Evolutionary conservation across 805 yeast genomes (phyloP).

Genomic region (Wickerhamomyces chaumierensis): DNA sequence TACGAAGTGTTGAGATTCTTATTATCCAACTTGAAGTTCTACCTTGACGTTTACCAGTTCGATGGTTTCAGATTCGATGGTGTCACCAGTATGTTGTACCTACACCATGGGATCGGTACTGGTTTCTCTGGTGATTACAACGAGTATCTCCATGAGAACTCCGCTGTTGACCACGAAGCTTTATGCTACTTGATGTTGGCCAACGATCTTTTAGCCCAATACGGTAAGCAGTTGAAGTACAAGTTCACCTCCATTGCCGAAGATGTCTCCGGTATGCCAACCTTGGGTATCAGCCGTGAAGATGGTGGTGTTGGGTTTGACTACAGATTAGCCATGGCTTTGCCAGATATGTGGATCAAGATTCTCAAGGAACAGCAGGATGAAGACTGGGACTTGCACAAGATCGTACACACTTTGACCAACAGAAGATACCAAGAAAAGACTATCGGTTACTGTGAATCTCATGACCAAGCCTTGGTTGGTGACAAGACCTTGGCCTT

Average conservation of each 20-base stretch:
- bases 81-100: slow-evolving; percentile 84
- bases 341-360: slow-evolving; percentile 99
- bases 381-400: slow-evolving; percentile 86
- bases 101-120: slow-evolving; percentile 85
- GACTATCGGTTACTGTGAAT: slow-evolving; percentile 87
- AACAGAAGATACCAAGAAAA: slow-evolving; percentile 83
- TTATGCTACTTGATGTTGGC: slow-evolving; percentile 82
- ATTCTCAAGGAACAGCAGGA: slow-evolving; percentile 71
- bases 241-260: slow-evolving; percentile 78
- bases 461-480: slow-evolving; percentile 95
- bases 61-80: slow-evolving; percentile 98
- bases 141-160: slow-evolving; percentile 71
- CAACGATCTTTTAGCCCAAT: slow-evolving; percentile 58
- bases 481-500: slow-evolving; percentile 95
- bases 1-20: slow-evolving; percentile 86
- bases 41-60: slow-evolving; percentile 70
- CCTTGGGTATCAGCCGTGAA: slow-evolving; percentile 64
- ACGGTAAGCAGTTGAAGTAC: slow-evolving; percentile 31
- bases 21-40: slow-evolving; percentile 74
- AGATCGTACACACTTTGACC: slow-evolving; percentile 69
- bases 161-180: slow-evolving; percentile 80
- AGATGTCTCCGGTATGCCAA: slow-evolving; percentile 97
- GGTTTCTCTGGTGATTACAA: slow-evolving; percentile 88
- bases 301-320: slow-evolving; percentile 91
- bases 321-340: slow-evolving; percentile 90